Base-by-base conservation (phyloP, 164 flowering plant genomes). In the Akebia trifoliata region DNA sequence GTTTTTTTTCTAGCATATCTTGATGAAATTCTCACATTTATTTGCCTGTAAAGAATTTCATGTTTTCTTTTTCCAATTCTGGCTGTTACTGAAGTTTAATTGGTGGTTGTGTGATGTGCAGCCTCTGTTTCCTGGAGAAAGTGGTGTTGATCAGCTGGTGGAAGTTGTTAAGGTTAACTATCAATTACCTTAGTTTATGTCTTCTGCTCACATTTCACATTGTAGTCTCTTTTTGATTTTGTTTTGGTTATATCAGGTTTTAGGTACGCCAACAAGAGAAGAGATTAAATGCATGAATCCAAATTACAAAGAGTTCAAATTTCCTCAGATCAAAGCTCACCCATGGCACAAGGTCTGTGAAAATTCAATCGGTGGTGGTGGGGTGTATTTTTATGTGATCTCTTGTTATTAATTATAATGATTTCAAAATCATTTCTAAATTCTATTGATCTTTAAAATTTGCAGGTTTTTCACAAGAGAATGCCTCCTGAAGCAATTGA, bases 211-310 rank as follows among this genome's bases (percentile, higher is more conserved):
- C n/a, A 9, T 7, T 48, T 28, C 12, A 24, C 44, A 21, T 29
- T 48, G 40, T 63, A 44, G 36, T 47, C 44, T 15, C 24, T 2
- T 35, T 6, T 61, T 29, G 20, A 8, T 36, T 17, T 34, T 26
- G 28, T 63, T 8, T n/a, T n/a, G n/a, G n/a, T n/a, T n/a, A n/a
- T n/a, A n/a, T 57, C 60, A 89, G 97, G 79, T 93, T 63, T 56
- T 93, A 67, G 97, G 97, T 20, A 90, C 97, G 8, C 99, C 99
- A 22, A 90, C 97, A 6, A 75, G 96, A 75, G 99, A 93, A 73
- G 99, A 93, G 70, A 90, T 93, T 40, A 90, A 79, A 72, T 86
- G 97, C 80, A 93, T 93, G 99, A 93, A 93, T 73, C 99, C 96
- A 61, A 84, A 86, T 63, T 93, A 93, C 64, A 84, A 67, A 18